These are phyloP conservation scores for Aspergillus vadensis DNA, from an alignment of 2,329 filamentous ascomycete genomes.

Conservation along the genomic window DNA sequence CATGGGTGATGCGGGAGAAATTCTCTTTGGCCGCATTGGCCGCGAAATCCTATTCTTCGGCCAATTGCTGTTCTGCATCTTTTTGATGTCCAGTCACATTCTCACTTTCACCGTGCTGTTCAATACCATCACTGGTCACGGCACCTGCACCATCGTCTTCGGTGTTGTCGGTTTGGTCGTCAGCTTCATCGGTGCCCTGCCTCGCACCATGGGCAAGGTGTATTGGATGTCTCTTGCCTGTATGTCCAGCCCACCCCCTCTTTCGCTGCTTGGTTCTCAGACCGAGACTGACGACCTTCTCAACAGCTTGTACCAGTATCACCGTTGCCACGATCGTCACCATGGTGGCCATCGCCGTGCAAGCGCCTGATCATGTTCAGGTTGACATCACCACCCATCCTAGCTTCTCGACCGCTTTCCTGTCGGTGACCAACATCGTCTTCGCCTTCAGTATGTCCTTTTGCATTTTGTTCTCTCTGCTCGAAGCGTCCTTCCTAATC, in stretches of 20 bases:
- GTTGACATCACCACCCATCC: slow-evolving; percentile 42
- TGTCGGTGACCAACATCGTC: slow-evolving; percentile 67
- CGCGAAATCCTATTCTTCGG: slow-evolving; percentile 64
- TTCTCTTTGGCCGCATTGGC: slow-evolving; percentile 63
- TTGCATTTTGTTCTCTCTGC: no score
- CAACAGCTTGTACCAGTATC: slow-evolving; percentile 60
- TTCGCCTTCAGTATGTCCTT: slow-evolving; percentile 62
- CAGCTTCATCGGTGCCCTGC: slow-evolving; percentile 61
- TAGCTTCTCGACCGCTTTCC: slow-evolving; percentile 57
- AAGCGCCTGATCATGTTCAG: slow-evolving; percentile 42
- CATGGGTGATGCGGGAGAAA: slow-evolving; percentile 67
- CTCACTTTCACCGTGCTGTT: slow-evolving; percentile 69
- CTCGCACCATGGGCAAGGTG: slow-evolving; percentile 63
- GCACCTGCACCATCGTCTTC: slow-evolving; percentile 65
- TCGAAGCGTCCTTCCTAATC: background rate
- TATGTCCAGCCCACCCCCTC: slow-evolving; percentile 27
- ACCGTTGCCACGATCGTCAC: slow-evolving; percentile 62
- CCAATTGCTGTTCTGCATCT: slow-evolving; percentile 65
- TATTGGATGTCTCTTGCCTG: slow-evolving; percentile 62
- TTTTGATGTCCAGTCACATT: slow-evolving; percentile 70
- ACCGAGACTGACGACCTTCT: slow-evolving; percentile 4
- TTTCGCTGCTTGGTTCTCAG: background rate
- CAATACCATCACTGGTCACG: slow-evolving; percentile 63
- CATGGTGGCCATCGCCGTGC: slow-evolving; percentile 64
- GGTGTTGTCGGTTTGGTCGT: slow-evolving; percentile 59